These are phyloP conservation scores for Phytophthora pinifolia DNA, from an alignment of 352 stramenopile species.

Conservation along the genomic window DNA sequence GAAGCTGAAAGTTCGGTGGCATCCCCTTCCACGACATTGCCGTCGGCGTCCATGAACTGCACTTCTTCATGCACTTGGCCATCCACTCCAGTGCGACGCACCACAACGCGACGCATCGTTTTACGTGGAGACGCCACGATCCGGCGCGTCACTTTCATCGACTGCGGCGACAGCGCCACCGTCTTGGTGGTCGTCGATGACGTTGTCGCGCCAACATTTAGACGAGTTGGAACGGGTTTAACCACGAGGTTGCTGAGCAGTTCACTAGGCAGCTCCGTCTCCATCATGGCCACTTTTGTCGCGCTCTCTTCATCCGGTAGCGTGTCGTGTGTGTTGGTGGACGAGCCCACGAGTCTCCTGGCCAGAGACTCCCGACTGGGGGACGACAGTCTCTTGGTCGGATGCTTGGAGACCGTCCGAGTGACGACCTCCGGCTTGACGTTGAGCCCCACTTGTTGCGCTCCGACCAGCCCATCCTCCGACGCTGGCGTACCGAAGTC, in stretches of 20 bases:
- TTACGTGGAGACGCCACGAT: slow-evolving; percentile 26
- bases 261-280: slow-evolving; percentile 2
- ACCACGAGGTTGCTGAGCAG: slow-evolving; percentile 24
- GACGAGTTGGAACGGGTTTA: slow-evolving; percentile 20
- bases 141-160: slow-evolving; percentile 18
- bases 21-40: slow-evolving; percentile 6
- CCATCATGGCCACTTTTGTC: slow-evolving; percentile 9
- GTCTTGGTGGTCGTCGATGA: not conserved
- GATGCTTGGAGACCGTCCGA: slow-evolving; percentile 19
- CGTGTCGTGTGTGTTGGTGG: slow-evolving; percentile 14
- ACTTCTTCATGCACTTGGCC: slow-evolving; percentile 23
- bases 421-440: slow-evolving; percentile 8
- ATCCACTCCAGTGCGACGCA: slow-evolving; percentile 20
- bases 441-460: not conserved
- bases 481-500: slow-evolving; percentile 27
- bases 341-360: slow-evolving; percentile 16
- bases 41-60: slow-evolving; percentile 21
- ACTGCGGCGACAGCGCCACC: slow-evolving; percentile 19
- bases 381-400: slow-evolving; percentile 37
- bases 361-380: slow-evolving; percentile 32
- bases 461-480: not conserved
- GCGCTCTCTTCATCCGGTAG: slow-evolving; percentile 9
- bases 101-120: slow-evolving; percentile 25
- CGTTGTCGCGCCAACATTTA: not conserved
- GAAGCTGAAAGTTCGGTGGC: not conserved